phyloP scores from a whole-genome alignment of 306 rosid genomes.

The Lagenaria siceraria region DNA sequence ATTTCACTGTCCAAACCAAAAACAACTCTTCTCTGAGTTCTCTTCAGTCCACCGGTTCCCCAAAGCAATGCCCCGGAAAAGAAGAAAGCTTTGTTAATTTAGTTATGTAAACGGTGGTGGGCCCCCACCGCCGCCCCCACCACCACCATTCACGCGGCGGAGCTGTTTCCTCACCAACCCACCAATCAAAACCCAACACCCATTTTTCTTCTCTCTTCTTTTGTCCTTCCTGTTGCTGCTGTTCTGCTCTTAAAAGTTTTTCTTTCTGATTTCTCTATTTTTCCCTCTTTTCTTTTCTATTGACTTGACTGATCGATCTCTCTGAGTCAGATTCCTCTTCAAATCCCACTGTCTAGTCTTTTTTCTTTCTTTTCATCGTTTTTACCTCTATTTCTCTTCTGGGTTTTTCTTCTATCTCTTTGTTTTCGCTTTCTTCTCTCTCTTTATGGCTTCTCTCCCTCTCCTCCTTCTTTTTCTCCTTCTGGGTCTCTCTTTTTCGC shows the following conservation, averaged over 20 bases:
- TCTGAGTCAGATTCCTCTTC: neutral
- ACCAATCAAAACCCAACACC: neutral
- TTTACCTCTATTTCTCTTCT: neutral
- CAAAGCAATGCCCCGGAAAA: neutral
- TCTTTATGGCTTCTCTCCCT: constrained; percentile 20
- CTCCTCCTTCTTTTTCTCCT: constrained; percentile 8
- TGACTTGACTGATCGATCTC: constrained; percentile 1
- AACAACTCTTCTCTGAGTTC: neutral
- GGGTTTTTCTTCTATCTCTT: neutral
- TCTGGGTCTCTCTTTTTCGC: constrained; percentile 20
- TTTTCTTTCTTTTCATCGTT: neutral
- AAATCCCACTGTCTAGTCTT: neutral
- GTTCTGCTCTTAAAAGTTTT: neutral
- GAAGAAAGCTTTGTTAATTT: neutral
- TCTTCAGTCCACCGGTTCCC: neutral
- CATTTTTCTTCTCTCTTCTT: neutral
- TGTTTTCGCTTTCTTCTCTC: neutral
- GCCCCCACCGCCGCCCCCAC: neutral
- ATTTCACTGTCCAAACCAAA: neutral
- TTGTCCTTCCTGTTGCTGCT: neutral
- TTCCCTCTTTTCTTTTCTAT: neutral
- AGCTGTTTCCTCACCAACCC: neutral
- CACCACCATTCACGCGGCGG: constrained; percentile 4
- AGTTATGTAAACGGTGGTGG: neutral
- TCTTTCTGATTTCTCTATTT: neutral